Conservation (phyloP, 139 green algal genomes). For the Mesotaenium endlicherianum region DNA sequence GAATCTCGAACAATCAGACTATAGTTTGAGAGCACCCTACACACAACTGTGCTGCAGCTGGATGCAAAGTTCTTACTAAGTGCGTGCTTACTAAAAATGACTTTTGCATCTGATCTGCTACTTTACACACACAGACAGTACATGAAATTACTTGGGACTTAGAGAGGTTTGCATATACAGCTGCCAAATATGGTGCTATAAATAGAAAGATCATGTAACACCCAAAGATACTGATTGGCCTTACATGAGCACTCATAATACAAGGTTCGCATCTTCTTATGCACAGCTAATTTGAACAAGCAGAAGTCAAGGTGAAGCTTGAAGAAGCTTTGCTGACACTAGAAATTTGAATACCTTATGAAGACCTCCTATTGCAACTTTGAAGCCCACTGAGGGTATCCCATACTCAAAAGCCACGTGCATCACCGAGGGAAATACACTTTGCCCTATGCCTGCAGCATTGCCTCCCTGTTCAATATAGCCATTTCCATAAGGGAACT, state of each 20-base stretch:
- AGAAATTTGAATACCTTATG: conserved; percentile 17
- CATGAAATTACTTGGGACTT: not conserved
- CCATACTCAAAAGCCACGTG: not conserved
- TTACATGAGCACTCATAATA: no score
- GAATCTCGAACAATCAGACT: not conserved
- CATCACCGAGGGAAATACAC: not conserved
- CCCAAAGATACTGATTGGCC: no score
- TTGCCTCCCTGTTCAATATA: no score
- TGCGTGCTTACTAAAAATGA: not conserved
- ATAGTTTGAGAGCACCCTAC: not conserved
- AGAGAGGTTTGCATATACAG: not conserved
- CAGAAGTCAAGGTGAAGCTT: not conserved
- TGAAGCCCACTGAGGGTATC: not conserved
- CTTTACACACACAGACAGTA: not conserved
- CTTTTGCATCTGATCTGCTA: not conserved
- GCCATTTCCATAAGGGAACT: no score
- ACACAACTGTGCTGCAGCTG: not conserved
- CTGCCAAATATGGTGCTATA: not conserved
- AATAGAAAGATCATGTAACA: not conserved
- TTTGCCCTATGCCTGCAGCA: no score
- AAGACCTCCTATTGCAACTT: not conserved
- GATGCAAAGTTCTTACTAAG: not conserved
- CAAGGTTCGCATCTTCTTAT: no score
- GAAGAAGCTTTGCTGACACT: not conserved
- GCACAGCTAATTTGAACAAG: not conserved